Percentiles rank a stretch among this genome's conserved stretches.
Evolutionary conservation across 1,284 basidiomycete species (phyloP).

Genomic region (Ganoderma meredithae): DNA sequence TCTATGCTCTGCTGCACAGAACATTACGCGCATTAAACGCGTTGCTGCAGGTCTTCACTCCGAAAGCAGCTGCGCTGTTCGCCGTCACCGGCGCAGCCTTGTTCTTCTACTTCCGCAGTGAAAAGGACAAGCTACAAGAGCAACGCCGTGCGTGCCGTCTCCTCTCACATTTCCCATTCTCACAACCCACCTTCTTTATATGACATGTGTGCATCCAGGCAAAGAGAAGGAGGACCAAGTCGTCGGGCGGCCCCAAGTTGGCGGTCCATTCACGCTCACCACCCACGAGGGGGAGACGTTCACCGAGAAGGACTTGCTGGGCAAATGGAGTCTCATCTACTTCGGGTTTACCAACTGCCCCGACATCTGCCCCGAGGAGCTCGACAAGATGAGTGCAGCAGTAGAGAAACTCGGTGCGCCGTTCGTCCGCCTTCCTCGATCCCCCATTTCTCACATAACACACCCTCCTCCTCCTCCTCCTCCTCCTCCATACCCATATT

Average conservation of each 20-base stretch:
- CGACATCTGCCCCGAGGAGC: conserved; percentile 98
- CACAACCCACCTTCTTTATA: neutral
- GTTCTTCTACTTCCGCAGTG: conserved; percentile 88
- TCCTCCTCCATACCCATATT: neutral
- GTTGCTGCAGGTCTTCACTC: conserved; percentile 84
- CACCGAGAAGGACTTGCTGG: conserved; percentile 85
- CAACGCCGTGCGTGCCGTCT: conserved; percentile 43
- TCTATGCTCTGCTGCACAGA: conserved; percentile 13
- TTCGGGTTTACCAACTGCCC: conserved; percentile 98
- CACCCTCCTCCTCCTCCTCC: neutral
- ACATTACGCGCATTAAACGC: neutral
- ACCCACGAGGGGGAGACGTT: conserved; percentile 76
- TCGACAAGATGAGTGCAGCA: conserved; percentile 95
- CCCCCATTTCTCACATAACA: neutral
- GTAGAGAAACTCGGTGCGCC: conserved; percentile 77
- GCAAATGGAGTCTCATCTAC: conserved; percentile 92
- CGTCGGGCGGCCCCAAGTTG: conserved; percentile 81
- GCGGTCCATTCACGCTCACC: conserved; percentile 87
- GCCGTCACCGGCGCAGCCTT: conserved; percentile 83
- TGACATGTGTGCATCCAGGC: conserved; percentile 48
- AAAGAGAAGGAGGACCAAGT: conserved; percentile 67
- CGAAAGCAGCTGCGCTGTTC: conserved; percentile 85
- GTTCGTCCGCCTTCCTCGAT: neutral
- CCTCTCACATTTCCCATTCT: conserved; percentile 3
- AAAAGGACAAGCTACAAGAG: conserved; percentile 85